These are phyloP conservation scores for Discostella pseudostelligera DNA, from an alignment of 108 stramenopile genomes.

Conservation along the genomic window DNA sequence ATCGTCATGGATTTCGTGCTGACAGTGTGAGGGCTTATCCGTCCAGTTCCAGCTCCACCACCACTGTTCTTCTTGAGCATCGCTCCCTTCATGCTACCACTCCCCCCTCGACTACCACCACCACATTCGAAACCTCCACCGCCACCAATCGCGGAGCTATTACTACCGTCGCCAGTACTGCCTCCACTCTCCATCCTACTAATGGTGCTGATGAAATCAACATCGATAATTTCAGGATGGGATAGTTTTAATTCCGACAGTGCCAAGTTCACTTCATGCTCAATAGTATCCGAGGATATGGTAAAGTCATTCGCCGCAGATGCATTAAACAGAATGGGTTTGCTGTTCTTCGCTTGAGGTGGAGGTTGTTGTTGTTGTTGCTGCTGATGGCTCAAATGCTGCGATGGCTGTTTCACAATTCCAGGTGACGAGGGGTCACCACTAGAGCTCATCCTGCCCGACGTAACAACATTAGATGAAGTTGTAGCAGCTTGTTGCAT, in stretches of 20 bases:
- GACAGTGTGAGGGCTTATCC: slow-evolving; percentile 27
- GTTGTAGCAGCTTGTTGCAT: slow-evolving; percentile 23
- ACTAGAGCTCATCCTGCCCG: neutral
- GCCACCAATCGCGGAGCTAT: neutral
- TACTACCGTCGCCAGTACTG: neutral
- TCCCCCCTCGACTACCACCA: neutral
- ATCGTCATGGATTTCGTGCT: slow-evolving; percentile 40
- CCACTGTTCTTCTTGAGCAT: neutral
- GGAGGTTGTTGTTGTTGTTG: slow-evolving; percentile 11
- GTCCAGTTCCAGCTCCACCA: slow-evolving; percentile 13
- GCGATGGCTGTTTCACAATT: neutral
- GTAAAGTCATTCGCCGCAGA: neutral
- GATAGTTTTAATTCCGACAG: slow-evolving; percentile 61
- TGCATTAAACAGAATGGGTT: too few relatives aligned
- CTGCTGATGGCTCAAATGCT: neutral
- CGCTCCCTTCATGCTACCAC: neutral
- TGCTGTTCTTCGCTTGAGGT: neutral
- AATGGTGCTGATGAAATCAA: slow-evolving; percentile 9
- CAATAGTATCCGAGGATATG: slow-evolving; percentile 37
- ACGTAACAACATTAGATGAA: neutral
- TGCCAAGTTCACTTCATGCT: slow-evolving; percentile 70
- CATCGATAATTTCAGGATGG: slow-evolving; percentile 34
- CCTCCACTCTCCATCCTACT: neutral
- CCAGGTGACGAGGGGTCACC: neutral
- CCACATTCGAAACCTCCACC: neutral